These are phyloP conservation scores for Xylaria sp. DNA, from an alignment of 2,329 filamentous ascomycete species.

Conservation along the genomic window DNA sequence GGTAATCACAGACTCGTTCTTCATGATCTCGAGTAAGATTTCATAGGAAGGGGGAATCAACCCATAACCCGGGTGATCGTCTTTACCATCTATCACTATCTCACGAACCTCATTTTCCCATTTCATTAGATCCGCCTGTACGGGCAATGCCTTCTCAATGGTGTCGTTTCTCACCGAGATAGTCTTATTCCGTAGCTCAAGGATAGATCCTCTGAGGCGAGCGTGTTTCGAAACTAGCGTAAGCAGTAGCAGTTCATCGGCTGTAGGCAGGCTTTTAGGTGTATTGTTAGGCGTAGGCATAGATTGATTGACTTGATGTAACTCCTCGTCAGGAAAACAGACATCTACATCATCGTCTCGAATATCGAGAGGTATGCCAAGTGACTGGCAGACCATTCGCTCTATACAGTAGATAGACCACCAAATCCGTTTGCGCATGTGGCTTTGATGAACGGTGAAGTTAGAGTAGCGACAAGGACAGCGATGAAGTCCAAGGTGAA, in stretches of 20 bases:
- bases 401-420: conserved; percentile 61
- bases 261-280: not conserved
- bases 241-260: conserved; percentile 14
- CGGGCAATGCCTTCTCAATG: conserved; percentile 14
- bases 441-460: conserved; percentile 49
- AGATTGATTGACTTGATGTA: conserved; percentile 35
- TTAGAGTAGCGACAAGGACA: conserved; percentile 56
- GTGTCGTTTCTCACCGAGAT: conserved; percentile 19
- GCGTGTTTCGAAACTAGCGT: conserved; percentile 22
- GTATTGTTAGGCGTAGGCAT: not conserved
- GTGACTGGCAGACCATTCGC: conserved; percentile 57
- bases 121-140: conserved; percentile 19
- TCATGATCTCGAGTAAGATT: conserved; percentile 13
- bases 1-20: conserved; percentile 25
- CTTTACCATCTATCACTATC: not conserved
- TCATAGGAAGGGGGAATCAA: not conserved
- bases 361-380: conserved; percentile 58
- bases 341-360: conserved; percentile 62
- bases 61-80: too few species aligned
- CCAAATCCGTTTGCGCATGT: conserved; percentile 55
- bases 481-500: conserved; percentile 61
- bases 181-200: conserved; percentile 25
- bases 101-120: conserved; percentile 24
- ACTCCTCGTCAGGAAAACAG: conserved; percentile 54
- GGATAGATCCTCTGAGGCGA: conserved; percentile 23